Conservation (phyloP, 2,329 filamentous ascomycete genomes). For the Tolypocladium tropicale region DNA sequence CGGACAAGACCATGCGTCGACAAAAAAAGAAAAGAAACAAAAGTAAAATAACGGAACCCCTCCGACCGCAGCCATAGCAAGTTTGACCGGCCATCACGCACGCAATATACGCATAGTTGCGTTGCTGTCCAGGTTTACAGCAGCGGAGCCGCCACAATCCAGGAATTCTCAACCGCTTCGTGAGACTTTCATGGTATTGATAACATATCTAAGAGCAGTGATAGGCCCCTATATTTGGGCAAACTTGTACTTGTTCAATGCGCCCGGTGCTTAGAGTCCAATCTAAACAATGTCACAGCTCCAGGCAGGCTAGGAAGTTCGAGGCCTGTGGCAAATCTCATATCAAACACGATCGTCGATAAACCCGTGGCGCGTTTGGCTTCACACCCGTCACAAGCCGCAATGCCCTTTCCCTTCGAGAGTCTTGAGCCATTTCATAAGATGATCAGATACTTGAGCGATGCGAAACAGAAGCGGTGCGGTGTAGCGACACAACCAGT, state of each 20-base stretch:
- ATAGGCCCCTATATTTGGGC: no score
- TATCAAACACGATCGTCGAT: constrained; percentile 1
- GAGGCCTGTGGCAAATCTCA: constrained; percentile 1
- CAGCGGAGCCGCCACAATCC: background rate
- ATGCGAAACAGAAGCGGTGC: background rate
- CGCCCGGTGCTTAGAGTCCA: no score
- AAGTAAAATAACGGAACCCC: background rate
- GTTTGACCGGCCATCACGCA: background rate
- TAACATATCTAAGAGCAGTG: background rate
- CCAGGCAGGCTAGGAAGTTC: background rate
- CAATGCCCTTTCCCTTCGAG: background rate
- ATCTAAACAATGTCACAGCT: background rate
- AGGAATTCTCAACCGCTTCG: background rate
- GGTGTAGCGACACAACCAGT: no score
- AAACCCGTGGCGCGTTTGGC: background rate
- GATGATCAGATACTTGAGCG: background rate
- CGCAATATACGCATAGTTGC: background rate
- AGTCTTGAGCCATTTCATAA: background rate
- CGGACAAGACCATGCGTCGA: background rate
- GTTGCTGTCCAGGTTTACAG: background rate
- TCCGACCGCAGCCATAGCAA: background rate
- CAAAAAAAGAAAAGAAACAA: background rate
- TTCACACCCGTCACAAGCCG: background rate
- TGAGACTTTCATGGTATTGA: background rate
- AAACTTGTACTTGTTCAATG: no score